Evolutionary conservation across 2,329 filamentous ascomycete species (phyloP), one percentile per base, ranked within the genome.

Genomic region (Paraphoma chrysanthemicola): DNA sequence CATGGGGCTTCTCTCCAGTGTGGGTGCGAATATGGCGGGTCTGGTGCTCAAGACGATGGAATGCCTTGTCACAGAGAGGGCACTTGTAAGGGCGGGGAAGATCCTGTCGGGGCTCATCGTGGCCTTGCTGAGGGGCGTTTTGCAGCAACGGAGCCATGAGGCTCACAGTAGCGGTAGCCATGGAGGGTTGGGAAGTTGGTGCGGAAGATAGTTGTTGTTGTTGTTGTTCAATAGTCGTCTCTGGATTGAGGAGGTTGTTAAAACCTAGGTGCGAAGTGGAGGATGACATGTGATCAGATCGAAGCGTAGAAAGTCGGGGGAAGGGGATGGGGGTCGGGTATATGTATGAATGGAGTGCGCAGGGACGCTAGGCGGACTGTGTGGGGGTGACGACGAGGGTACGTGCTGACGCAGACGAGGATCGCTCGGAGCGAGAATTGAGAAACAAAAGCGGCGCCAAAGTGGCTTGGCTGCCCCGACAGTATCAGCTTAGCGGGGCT

Each of bases 51-150:
- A 99, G 85, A 62, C 95, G 92, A 83, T 98, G 95, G 81, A 99
- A 99, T 59, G 95, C 94, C 85, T 97, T 96, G 72, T 97, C 94
- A 83, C 95, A 99, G 62, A 99, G 87, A 59, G 94, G 93, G 79
- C 94, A 99, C 83, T 98, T 98, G 88, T 99, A 99, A 0, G 94
- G 94, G 54, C 95, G 89, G 57, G 95, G 95, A 51, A 98, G 86
- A 79, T 98, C 94, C 83, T 84, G 92, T 79, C 79, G 86, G 72
- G 91, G 87, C 56, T 88, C 85, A 63, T 78, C 75, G 59, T 76
- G 73, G 45, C 53, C 53, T 58, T 69, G 67, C 47, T 72, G 66
- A 54, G 73, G 85, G 33, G 67, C 70, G 60, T 87, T 90, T 85
- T 71, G 88, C 82, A 80, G 87, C 81, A 75, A 88, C 79, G 70